These are phyloP conservation scores for Pseudisothecium myosuroides DNA, from an alignment of 225 moss, liverwort and hornwort species.

Conservation along the genomic window DNA sequence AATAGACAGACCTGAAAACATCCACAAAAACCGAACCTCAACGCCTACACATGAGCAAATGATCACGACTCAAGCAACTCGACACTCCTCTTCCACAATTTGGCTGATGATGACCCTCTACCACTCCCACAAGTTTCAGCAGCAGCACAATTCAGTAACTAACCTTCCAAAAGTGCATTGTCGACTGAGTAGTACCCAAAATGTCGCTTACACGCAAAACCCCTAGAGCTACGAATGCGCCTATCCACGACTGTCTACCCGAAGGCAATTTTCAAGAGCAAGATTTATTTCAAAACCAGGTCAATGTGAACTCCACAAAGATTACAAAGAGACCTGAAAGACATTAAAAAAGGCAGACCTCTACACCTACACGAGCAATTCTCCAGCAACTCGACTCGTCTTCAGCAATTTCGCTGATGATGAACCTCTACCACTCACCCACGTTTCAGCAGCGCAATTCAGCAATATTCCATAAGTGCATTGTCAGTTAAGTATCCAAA, in stretches of 20 bases:
- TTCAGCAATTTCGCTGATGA: neutral
- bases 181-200: neutral
- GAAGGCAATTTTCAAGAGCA: neutral
- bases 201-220: neutral
- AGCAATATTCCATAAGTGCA: neutral
- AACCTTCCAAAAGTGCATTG: neutral
- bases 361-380: neutral
- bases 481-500: neutral
- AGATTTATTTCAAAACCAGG: slow-evolving; percentile 3
- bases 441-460: neutral
- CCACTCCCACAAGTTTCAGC: neutral
- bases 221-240: neutral
- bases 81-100: neutral
- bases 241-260: neutral
- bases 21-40: neutral
- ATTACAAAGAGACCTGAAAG: neutral
- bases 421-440: slow-evolving; percentile 1
- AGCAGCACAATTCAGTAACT: neutral
- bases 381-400: neutral
- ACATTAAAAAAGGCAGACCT: neutral
- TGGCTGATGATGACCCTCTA: neutral
- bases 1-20: neutral
- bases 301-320: neutral
- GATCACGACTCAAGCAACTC: neutral
- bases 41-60: neutral